These are phyloP conservation scores for Geum urbanum DNA, from an alignment of 306 rosid species.

Conservation along the genomic window DNA sequence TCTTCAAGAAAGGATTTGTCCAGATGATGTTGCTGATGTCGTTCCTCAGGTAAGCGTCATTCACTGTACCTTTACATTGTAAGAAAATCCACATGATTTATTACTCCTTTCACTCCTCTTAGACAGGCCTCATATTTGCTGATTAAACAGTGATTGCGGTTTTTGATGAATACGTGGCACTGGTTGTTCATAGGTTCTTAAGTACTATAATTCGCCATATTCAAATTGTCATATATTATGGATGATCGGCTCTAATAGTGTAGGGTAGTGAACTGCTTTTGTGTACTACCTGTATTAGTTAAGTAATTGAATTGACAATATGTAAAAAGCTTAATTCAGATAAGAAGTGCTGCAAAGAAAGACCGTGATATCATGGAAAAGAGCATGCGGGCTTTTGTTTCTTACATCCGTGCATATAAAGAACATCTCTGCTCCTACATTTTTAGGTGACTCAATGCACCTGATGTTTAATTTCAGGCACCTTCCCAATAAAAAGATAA, in stretches of 20 bases:
- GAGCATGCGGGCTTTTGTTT: constrained; percentile 86
- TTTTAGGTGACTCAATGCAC: constrained; percentile 49
- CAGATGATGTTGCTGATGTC: constrained; percentile 60
- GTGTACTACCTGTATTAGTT: neutral
- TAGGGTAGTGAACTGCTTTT: too few relatives aligned
- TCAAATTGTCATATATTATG: neutral
- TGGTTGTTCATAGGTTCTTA: neutral
- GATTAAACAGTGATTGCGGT: neutral
- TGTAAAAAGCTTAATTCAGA: constrained; percentile 42
- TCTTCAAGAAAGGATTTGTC: constrained; percentile 55
- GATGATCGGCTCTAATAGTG: neutral
- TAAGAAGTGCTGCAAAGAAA: constrained; percentile 61
- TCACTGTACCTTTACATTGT: neutral
- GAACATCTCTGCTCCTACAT: constrained; percentile 85
- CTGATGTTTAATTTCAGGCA: neutral
- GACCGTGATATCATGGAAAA: constrained; percentile 96
- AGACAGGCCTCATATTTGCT: neutral
- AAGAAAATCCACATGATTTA: neutral
- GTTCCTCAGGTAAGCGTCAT: constrained; percentile 59
- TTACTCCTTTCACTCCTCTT: neutral
- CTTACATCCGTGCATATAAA: constrained; percentile 82
- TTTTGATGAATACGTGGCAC: neutral
- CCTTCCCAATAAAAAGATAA: neutral
- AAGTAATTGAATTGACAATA: neutral
- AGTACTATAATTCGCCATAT: neutral